Evolutionary conservation across 2,329 filamentous ascomycete genomes (phyloP).

Genomic region (Diplodia mutila): DNA sequence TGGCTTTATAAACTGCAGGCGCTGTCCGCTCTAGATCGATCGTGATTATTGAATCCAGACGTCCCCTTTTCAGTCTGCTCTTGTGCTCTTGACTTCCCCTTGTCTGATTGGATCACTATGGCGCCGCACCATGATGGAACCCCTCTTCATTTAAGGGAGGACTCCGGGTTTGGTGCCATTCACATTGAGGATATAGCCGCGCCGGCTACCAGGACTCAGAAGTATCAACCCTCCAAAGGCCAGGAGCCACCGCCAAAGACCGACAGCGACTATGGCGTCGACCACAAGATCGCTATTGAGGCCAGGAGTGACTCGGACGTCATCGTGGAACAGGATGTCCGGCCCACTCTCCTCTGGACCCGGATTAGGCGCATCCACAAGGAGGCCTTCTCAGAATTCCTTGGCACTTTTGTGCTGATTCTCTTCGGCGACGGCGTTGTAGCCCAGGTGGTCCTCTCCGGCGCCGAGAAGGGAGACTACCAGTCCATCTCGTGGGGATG

Average conservation of each 20-base stretch:
- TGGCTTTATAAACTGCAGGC: constrained; percentile 5
- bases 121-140: neutral
- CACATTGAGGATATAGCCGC: constrained; percentile 9
- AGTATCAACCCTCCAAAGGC: constrained; percentile 1
- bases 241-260: constrained; percentile 5
- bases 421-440: constrained; percentile 73
- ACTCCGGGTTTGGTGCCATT: constrained; percentile 12
- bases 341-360: constrained; percentile 36
- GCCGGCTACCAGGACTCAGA: neutral
- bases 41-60: constrained; percentile 1
- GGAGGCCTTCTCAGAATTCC: constrained; percentile 69
- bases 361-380: constrained; percentile 42
- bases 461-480: constrained; percentile 35
- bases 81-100: neutral
- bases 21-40: constrained; percentile 9
- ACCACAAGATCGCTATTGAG: constrained; percentile 23
- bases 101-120: constrained; percentile 3
- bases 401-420: constrained; percentile 69
- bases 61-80: neutral
- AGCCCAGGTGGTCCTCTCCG: constrained; percentile 68
- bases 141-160: constrained; percentile 2
- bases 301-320: neutral
- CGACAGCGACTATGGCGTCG: neutral
- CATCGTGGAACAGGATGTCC: constrained; percentile 5
- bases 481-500: constrained; percentile 37